Evolutionary conservation across 306 rosid species (phyloP), one percentile per base, ranked within the genome.

Genomic region (Abrus pulchellus): DNA sequence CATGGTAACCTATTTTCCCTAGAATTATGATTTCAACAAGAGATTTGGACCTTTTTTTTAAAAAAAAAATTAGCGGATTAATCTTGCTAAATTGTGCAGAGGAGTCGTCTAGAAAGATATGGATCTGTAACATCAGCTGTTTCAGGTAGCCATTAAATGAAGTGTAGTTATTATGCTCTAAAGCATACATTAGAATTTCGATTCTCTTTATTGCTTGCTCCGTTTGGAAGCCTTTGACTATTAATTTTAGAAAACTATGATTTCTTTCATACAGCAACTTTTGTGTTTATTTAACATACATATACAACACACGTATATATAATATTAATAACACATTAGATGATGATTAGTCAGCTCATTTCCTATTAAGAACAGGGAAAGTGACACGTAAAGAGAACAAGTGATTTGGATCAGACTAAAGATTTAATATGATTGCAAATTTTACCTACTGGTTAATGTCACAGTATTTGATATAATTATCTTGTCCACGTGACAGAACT

Each of bases 51-150:
- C 49, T 65, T 4, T 36, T 76, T 52, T 28, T 52, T 33, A 36
- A 30, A 9, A 59, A 13, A 9, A 61, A 9, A 2, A 2, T 36
- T 77, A 56, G 57, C 38, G 66, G 41, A 4, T 43, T 72, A 56
- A 80, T 81, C 56, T 54, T 54, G 76, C 13, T 66, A 76, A 83
- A 68, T 83, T 86, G 45, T 72, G 82, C 94, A 94, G 97, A 90
- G 78, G 44, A 86, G 74, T 82, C 86, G 84, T 78, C 87, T 90
- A 36, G 91, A 85, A 9, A 90, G 97, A 85, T 85, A 92, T 82
- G 97, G 94, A 85, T 94, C 98, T 14, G 70, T 88, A 83, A 90
- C 93, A 68, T 94, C 98, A 50, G 91, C 90, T 47, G 81, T 76
- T 77, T 90, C 95, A 84, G 98, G 98, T 91, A 87, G 48, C 54